Evolutionary conservation across 176 grass and related monocot genomes (phyloP).

Genomic region (Aegilops speltoides): DNA sequence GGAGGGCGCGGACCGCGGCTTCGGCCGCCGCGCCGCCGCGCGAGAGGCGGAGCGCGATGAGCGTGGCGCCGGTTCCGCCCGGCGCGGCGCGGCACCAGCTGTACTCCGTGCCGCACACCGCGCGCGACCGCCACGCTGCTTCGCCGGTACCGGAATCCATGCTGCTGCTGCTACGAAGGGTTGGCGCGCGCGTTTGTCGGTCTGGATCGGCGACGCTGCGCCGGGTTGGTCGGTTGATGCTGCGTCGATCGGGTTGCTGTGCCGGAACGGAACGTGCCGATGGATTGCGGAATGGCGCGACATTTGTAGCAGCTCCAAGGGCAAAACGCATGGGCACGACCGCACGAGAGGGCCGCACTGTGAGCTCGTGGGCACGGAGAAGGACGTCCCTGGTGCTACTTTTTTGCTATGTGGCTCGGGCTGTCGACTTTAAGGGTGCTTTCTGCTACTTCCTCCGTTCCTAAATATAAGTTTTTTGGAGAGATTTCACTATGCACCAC

Average conservation of each 20-base stretch:
- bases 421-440: neutral
- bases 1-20: conserved; percentile 43
- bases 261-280: neutral
- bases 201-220: neutral
- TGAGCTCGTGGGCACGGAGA: too few relatives aligned
- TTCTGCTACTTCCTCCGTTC: neutral
- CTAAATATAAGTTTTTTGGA: too few relatives aligned
- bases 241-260: neutral
- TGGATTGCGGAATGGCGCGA: too few relatives aligned
- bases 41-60: conserved; percentile 62
- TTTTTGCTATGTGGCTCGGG: neutral
- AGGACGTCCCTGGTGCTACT: too few relatives aligned
- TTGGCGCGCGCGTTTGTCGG: neutral
- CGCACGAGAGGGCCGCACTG: too few relatives aligned
- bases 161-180: neutral
- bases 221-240: neutral
- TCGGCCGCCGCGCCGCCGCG: conserved; percentile 18
- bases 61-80: conserved; percentile 71
- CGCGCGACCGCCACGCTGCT: conserved; percentile 17
- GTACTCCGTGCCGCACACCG: conserved; percentile 64
- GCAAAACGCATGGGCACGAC: too few relatives aligned
- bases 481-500: too few relatives aligned
- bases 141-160: conserved; percentile 39
- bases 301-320: neutral
- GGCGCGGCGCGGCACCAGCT: conserved; percentile 67